Evolutionary conservation across 2,329 filamentous ascomycete species (phyloP).

Genomic region (Fusarium equiseti): DNA sequence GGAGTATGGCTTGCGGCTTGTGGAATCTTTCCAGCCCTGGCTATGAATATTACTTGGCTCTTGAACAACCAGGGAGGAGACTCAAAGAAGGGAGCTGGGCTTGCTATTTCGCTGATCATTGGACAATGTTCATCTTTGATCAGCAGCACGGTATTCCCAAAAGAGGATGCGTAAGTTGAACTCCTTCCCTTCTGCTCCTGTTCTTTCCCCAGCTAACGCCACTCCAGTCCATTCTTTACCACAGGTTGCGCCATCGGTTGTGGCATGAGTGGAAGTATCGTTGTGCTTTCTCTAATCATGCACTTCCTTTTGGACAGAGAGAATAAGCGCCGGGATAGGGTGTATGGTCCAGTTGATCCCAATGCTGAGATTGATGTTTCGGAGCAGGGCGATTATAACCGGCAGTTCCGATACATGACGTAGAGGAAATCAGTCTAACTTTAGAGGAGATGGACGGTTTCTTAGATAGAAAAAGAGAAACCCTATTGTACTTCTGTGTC

Average conservation of each 20-base stretch:
- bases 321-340: constrained; percentile 1
- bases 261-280: constrained; percentile 16
- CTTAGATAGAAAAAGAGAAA: too few species aligned
- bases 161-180: constrained; percentile 26
- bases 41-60: constrained; percentile 32
- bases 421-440: not conserved
- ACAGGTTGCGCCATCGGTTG: constrained; percentile 32
- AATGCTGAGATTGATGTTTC: not conserved
- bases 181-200: too few species aligned
- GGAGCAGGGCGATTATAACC: constrained; percentile 1
- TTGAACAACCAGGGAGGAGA: constrained; percentile 36
- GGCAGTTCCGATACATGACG: constrained; percentile 23
- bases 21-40: constrained; percentile 16
- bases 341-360: constrained; percentile 2
- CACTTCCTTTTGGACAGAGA: constrained; percentile 19
- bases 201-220: not conserved
- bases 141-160: constrained; percentile 32
- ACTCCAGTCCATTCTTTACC: constrained; percentile 10
- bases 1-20: constrained; percentile 29
- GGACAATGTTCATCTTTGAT: constrained; percentile 36
- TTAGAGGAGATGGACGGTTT: too few species aligned
- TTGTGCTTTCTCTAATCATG: constrained; percentile 4
- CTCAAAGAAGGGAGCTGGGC: constrained; percentile 20
- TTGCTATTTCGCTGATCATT: constrained; percentile 13
- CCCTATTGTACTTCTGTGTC: not conserved